Base-by-base conservation (phyloP, 768 basidiomycete species). In the Paxillus involutus region DNA sequence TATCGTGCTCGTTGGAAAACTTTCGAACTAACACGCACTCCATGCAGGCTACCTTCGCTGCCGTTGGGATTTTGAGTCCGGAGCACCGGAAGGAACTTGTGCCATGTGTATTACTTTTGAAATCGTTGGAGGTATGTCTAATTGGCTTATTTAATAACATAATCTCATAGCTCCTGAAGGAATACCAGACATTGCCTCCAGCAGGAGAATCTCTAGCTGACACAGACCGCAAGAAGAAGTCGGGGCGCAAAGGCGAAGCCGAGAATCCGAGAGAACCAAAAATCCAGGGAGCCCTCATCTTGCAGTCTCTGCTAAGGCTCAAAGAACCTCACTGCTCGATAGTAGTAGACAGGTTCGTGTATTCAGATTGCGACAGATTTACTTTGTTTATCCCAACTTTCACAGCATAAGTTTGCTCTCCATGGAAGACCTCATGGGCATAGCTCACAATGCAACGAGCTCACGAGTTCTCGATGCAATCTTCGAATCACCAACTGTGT, bases 241-340 rank as follows among this genome's bases (percentile, higher is more conserved):
- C 46, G 37, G 63, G 26, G 47, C 53, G 36, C 47, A 58, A 55
- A 59, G 50, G 40, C 42, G 51, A 60, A 59, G 49, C 55, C 14
- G 60, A 61, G 50, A 73, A 75, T 51, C 73, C 75, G 1, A 64
- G 83, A 40, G 86, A 85, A 63, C 84, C 87, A 7, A 89, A 83
- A 61, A 80, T 88, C 12, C 92, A 94, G 66, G 96, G 96, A 1
- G 89, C 91, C 3, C 70, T 98, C 16, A 71, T 99, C 12, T 71
- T 98, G 2, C 94, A 98, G 69, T 85, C 89, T 3, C 73, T 98
- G 54, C 78, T 98, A 24, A 80, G 78, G 30, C 77, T 97, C 21
- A 70, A 81, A 0, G 76, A 80, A 9, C 84, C 88, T 2, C 80
- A 88, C 59, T 88, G 90, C 62, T 76, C 80, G 44, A 71, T 82